Base-by-base conservation (phyloP, 2,329 filamentous ascomycete species). In the Colletotrichum sublineola region DNA sequence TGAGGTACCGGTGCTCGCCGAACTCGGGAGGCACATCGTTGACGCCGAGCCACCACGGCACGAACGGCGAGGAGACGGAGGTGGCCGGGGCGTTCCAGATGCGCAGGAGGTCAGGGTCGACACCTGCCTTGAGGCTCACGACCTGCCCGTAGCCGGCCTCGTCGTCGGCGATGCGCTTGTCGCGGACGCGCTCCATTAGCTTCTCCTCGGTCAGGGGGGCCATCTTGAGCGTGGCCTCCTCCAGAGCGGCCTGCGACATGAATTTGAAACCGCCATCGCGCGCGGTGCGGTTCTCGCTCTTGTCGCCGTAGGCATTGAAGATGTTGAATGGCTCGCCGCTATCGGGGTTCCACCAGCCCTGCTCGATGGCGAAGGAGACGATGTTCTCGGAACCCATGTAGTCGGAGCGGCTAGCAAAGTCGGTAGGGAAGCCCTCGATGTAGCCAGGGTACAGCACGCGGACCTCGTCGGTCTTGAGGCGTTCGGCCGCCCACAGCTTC, bases 121-220 rank as follows among this genome's bases (percentile, higher is more conserved):
- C 52, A 48, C 73, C 74, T 9, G 38, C 73, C 55, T 72, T 73
- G 6, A 79, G 73, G 40, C 75, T 75, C 33, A 78, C 76, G 24
- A 79, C 74, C 63, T 79, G 77, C 1, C 77, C 77, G 72, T 79
- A 79, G 20, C 77, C 77, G 15, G 77, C 76, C 67, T 79, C 71
- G 65, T 78, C 77, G 55, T 79, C 77, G 24, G 76, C 66, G 62
- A 78, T 74, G 65, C 77, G 76, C 38, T 60, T 75, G 62, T 79
- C 77, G 50, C 77, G 77, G 18, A 79, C 77, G 36, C 77, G 75
- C 69, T 82, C 80, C 75, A 85, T 84, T 3, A 88, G 78, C 70
- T 87, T 85, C 24, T 78, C 77, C 71, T 88, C 86, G 0, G 85
- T 86, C n/a, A 88, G 77, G 0, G 87, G 86, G 1, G 80, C 81